Evolutionary conservation across 345 rosid genomes (phyloP).

Genomic region (Lepidium sativum): DNA sequence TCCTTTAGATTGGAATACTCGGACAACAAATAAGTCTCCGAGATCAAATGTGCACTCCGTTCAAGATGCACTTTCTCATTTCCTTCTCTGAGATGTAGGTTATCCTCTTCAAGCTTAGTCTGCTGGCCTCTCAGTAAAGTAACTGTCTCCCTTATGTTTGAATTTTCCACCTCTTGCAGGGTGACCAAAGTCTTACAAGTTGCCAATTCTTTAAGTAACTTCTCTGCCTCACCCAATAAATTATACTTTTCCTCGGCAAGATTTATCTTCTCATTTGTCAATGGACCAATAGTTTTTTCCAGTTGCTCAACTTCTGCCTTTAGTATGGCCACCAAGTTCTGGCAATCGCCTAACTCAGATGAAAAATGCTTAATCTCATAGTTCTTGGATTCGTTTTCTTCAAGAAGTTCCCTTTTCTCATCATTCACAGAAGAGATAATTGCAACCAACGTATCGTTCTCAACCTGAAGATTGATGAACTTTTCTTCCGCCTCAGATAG

Average conservation of each 20-base stretch:
- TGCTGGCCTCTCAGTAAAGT: conserved; percentile 32
- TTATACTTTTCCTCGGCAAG: conserved; percentile 39
- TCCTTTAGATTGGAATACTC: conserved; percentile 46
- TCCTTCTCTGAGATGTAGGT: conserved; percentile 35
- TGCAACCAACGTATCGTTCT: conserved; percentile 47
- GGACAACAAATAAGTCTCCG: conserved; percentile 36
- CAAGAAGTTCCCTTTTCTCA: conserved; percentile 42
- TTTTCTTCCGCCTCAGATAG: conserved; percentile 40
- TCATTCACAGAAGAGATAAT: conserved; percentile 36
- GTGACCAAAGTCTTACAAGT: conserved; percentile 43
- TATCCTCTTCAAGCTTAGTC: conserved; percentile 46
- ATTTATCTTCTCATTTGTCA: conserved; percentile 42
- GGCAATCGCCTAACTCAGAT: conserved; percentile 42
- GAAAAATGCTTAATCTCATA: conserved; percentile 45
- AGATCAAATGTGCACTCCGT: conserved; percentile 38
- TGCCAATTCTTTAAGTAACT: conserved; percentile 43
- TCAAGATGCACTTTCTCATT: conserved; percentile 36
- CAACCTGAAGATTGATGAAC: conserved; percentile 41
- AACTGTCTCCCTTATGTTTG: conserved; percentile 34
- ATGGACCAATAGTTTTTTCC: conserved; percentile 32
- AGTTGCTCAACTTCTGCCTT: conserved; percentile 53
- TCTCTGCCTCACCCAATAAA: conserved; percentile 39
- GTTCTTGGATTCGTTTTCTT: conserved; percentile 35
- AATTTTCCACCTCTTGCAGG: conserved; percentile 45
- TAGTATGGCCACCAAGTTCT: conserved; percentile 32